These are phyloP conservation scores for Alternaria postmessia DNA, from an alignment of 2,329 filamentous ascomycete genomes.

Conservation along the genomic window DNA sequence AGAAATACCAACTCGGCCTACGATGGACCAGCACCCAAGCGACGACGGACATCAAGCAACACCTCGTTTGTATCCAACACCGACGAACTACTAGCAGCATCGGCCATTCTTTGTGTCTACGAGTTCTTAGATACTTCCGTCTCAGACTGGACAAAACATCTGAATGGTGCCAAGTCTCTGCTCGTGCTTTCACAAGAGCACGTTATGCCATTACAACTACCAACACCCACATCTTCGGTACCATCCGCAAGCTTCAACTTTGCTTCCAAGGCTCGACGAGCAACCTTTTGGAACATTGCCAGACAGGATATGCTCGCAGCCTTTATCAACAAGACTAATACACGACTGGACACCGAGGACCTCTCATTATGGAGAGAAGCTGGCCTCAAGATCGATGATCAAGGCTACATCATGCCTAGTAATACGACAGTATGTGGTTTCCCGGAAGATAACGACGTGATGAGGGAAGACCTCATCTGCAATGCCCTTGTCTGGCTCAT, in stretches of 20 bases:
- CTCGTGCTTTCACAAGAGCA: conserved; percentile 64
- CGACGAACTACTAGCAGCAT: conserved; percentile 70
- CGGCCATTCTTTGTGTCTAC: conserved; percentile 72
- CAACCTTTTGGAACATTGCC: conserved; percentile 73
- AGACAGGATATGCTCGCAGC: conserved; percentile 71
- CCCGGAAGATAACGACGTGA: conserved; percentile 58
- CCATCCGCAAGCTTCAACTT: conserved; percentile 36
- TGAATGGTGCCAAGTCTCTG: conserved; percentile 71
- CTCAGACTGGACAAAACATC: conserved; percentile 69
- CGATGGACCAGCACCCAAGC: conserved; percentile 41
- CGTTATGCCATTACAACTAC: conserved; percentile 56
- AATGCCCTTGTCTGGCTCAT: conserved; percentile 72
- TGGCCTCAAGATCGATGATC: conserved; percentile 65
- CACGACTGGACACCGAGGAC: conserved; percentile 68
- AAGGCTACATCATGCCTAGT: conserved; percentile 60
- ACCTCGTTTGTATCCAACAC: conserved; percentile 53
- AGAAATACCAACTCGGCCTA: conserved; percentile 15
- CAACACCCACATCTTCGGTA: conserved; percentile 48
- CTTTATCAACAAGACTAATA: conserved; percentile 69
- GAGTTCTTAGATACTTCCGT: conserved; percentile 72
- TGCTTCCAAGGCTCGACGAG: conserved; percentile 64
- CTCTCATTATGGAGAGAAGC: conserved; percentile 70
- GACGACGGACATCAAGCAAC: conserved; percentile 55
- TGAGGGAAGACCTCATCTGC: conserved; percentile 70
- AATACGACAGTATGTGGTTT: conserved; percentile 52